Evolutionary conservation across 495 filamentous ascomycete genomes (phyloP).

Genomic region (Thermothielavioides terrestris): DNA sequence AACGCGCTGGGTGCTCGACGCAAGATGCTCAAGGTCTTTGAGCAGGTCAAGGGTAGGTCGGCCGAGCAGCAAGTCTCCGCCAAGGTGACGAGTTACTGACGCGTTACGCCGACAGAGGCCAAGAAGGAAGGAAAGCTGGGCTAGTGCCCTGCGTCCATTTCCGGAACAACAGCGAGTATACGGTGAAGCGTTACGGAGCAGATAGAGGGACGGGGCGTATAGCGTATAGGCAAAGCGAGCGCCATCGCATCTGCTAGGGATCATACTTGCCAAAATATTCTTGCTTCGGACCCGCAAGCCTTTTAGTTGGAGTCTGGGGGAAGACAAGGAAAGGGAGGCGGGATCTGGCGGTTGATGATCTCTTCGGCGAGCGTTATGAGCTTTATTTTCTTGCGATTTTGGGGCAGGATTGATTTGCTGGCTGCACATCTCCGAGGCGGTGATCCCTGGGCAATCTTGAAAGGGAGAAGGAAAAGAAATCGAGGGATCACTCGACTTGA

Average conservation of each 20-base stretch:
- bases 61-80: neutral
- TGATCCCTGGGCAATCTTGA: neutral
- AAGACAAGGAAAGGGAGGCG: neutral
- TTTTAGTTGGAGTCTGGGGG: neutral
- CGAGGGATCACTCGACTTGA: neutral
- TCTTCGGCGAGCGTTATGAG: neutral
- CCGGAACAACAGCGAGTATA: neutral
- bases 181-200: neutral
- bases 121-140: constrained; percentile 45
- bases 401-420: neutral
- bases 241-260: neutral
- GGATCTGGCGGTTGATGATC: neutral
- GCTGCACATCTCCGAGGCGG: neutral
- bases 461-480: neutral
- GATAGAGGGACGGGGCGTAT: neutral
- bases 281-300: neutral
- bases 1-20: constrained; percentile 90
- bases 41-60: constrained; percentile 70
- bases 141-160: constrained; percentile 4
- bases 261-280: constrained; percentile 2
- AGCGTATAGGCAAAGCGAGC: neutral
- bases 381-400: neutral
- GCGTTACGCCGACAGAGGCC: constrained; percentile 17
- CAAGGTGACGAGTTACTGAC: constrained; percentile 5
- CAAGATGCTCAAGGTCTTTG: constrained; percentile 99